Evolutionary conservation across 2,329 filamentous ascomycete species (phyloP).

Genomic region (Rhexocercosporidium sp.): DNA sequence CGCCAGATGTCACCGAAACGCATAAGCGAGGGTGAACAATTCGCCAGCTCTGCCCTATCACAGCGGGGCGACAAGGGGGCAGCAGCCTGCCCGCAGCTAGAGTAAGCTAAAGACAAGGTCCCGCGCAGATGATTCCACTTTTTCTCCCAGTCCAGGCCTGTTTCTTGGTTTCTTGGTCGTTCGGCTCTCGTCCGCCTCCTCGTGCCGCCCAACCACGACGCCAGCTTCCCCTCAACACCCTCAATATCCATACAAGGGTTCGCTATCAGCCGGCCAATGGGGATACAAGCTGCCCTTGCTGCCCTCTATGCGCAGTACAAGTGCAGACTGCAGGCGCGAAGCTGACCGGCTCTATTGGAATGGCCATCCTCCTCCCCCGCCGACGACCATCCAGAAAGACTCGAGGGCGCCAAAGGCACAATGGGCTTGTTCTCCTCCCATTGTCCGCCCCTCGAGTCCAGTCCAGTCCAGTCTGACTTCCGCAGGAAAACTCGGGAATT

Average conservation of each 20-base stretch:
- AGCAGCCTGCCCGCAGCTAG: conserved; percentile 14
- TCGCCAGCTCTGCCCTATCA: conserved; percentile 21
- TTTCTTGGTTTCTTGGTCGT: not conserved
- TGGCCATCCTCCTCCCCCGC: conserved; percentile 22
- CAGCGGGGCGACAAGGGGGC: not conserved
- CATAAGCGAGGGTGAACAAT: conserved; percentile 11
- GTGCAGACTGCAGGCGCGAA: conserved; percentile 32
- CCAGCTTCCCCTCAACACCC: conserved; percentile 27
- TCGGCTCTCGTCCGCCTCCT: too few species aligned
- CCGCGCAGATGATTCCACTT: conserved; percentile 2
- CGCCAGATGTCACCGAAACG: conserved; percentile 15
- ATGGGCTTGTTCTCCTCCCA: conserved; percentile 14
- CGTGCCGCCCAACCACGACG: conserved; percentile 33
- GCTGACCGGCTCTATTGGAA: conserved; percentile 31
- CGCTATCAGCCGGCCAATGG: conserved; percentile 27
- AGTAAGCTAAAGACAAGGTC: conserved; percentile 1
- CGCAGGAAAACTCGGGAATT: not conserved
- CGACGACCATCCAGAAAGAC: conserved; percentile 17
- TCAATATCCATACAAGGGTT: conserved; percentile 23
- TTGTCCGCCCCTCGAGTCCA: conserved; percentile 13
- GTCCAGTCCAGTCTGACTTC: not conserved
- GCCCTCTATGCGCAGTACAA: conserved; percentile 20
- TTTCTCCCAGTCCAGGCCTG: not conserved
- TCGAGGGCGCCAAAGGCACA: conserved; percentile 23
- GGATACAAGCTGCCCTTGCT: not conserved